These are phyloP conservation scores for Pleurotus eryngii DNA, from an alignment of 768 basidiomycete species.

Conservation along the genomic window DNA sequence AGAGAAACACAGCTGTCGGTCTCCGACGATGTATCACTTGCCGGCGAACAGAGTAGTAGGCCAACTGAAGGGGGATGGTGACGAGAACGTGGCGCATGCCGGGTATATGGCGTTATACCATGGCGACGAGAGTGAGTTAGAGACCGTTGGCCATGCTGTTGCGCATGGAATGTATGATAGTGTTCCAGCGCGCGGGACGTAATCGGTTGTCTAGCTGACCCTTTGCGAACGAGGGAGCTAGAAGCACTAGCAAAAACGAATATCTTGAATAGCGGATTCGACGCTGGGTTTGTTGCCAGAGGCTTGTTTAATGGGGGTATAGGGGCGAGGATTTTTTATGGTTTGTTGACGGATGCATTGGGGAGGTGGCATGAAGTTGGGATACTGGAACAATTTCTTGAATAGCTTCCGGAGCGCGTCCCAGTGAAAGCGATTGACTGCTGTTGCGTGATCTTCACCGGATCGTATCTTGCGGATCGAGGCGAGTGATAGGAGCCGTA, in stretches of 20 bases:
- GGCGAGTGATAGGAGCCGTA: conserved; percentile 3
- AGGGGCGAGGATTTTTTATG: conserved; percentile 7
- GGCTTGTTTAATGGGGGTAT: conserved; percentile 14
- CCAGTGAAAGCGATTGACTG: conserved; percentile 22
- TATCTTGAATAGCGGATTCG: not conserved
- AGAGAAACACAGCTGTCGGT: not conserved
- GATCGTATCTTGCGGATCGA: conserved; percentile 2
- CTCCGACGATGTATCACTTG: conserved; percentile 5
- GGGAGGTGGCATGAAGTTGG: conserved; percentile 1
- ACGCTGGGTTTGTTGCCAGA: not conserved
- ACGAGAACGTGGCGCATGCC: not conserved
- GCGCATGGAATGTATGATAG: not conserved
- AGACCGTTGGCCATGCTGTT: not conserved
- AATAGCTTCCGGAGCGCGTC: conserved; percentile 22
- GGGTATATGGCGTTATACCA: not conserved
- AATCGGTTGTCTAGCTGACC: not conserved
- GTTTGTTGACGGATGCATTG: conserved; percentile 8
- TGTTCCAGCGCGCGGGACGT: not conserved
- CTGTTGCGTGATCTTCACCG: not conserved
- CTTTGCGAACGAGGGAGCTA: not conserved
- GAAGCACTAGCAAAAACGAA: not conserved
- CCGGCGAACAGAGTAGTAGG: not conserved
- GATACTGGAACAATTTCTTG: conserved; percentile 14
- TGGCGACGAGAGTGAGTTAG: not conserved
- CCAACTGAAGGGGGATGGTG: not conserved